Evolutionary conservation across 2,329 filamentous ascomycete species (phyloP), one percentile per base, ranked within the genome.

Genomic region (Xylariales sp.): DNA sequence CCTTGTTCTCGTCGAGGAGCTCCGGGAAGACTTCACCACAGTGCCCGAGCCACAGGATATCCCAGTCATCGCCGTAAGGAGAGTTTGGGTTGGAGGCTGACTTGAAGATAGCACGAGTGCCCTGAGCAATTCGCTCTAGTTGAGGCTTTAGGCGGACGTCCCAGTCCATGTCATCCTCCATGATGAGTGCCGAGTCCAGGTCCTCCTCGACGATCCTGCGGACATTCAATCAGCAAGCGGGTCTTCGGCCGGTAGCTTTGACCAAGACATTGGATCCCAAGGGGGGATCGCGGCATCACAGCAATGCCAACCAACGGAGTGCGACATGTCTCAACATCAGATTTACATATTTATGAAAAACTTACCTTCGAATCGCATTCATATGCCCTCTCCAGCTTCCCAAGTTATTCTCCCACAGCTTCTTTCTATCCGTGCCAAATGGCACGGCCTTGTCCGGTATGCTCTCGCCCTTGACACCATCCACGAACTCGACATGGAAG

Each of bases 371-470:
- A 35, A 65, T 47, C 6, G 56, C 58, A 45, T 67, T 65, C 57
- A 69, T 60, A 44, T 69, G 65, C 1, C 57, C 54, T 38, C 65
- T 47, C 65, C 65, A 66, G 41, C 55, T 65, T 5, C 69, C 70
- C 28, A 71, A 47, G 19, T 61, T 64, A 6, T 50, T 55, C 43
- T 60, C 53, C 40, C 42, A 51, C 40, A 52, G 41, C 20, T 49
- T 56, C 44, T 46, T 53, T 6, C 51, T 47, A 24, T 61, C 51
- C 3, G 53, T 44, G 1, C 49, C 60, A 34, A 55, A 55, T 0
- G 68, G 70, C 9, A 70, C 39, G 4, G 68, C 61, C 46, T 71
- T 71, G 36, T 70, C 62, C 1, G 55, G 49, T 3, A 74, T 51
- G 3, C 55, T 54, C 6, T 64, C 58, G 2, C 66, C 66, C 12